These are phyloP conservation scores for Ceratocystis lukuohia DNA, from an alignment of 2,329 filamentous ascomycete genomes.

Conservation along the genomic window DNA sequence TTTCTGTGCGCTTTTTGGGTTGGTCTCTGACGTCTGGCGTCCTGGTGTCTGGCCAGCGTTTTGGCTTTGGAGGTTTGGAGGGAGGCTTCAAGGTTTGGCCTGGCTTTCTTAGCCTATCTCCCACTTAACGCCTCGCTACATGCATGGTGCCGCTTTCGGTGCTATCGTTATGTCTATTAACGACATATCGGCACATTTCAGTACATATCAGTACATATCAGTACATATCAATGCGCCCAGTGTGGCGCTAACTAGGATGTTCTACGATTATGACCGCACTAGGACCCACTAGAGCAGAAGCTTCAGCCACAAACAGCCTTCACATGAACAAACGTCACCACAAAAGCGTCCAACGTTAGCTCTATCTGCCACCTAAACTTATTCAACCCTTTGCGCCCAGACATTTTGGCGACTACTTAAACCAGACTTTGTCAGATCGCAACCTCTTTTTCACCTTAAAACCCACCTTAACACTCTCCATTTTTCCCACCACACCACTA, in stretches of 20 bases:
- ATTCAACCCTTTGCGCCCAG: neutral
- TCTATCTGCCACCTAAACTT: slow-evolving; percentile 1
- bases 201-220: too few species aligned
- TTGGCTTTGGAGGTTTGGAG: neutral
- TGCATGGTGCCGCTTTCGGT: slow-evolving; percentile 10
- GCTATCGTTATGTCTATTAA: slow-evolving; percentile 4
- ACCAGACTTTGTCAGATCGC: neutral
- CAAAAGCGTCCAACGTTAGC: neutral
- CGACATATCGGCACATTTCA: neutral
- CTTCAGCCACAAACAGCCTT: slow-evolving; percentile 6
- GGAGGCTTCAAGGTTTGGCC: slow-evolving; percentile 2
- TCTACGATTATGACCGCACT: neutral
- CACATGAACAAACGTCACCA: slow-evolving; percentile 8
- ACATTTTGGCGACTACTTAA: neutral
- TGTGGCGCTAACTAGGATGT: neutral
- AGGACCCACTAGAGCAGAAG: neutral
- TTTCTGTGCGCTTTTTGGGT: slow-evolving; percentile 6
- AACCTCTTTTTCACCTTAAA: neutral
- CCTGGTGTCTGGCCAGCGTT: neutral
- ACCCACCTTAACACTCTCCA: too few species aligned
- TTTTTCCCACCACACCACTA: neutral
- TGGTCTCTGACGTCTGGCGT: neutral
- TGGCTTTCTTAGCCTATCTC: neutral
- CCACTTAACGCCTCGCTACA: neutral
- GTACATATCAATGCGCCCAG: too few species aligned